These are phyloP conservation scores for Cornus florida DNA, from an alignment of 148 eudicot genomes.

Conservation along the genomic window DNA sequence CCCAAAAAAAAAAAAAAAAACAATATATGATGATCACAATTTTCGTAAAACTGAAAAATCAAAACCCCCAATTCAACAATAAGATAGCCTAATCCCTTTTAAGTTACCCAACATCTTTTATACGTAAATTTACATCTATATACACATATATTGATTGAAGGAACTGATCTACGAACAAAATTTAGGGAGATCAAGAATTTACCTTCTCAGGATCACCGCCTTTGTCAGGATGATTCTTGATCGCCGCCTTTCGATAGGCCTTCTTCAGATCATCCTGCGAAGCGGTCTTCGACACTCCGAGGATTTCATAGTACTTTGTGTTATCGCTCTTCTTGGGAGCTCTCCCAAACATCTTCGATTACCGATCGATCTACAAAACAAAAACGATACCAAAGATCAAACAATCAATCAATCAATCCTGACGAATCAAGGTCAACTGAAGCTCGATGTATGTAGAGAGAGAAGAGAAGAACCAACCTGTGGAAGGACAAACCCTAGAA, in stretches of 20 bases:
- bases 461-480: not conserved
- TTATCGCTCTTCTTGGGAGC: conserved; percentile 42
- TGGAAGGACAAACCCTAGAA: not conserved
- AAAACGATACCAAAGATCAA: not conserved
- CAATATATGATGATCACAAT: not conserved
- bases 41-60: not conserved
- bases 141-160: not conserved
- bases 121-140: not conserved
- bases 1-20: too few relatives aligned
- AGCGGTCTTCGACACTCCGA: conserved; percentile 39
- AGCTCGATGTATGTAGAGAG: not conserved
- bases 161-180: not conserved
- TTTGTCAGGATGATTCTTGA: conserved; percentile 46
- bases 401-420: not conserved
- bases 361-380: not conserved
- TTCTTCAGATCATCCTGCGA: conserved; percentile 42
- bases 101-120: too few relatives aligned
- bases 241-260: conserved; percentile 42
- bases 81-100: too few relatives aligned
- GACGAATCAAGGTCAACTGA: not conserved
- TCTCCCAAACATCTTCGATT: conserved; percentile 5
- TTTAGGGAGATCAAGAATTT: not conserved
- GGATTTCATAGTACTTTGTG: conserved; percentile 37
- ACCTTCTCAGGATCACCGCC: conserved; percentile 54
- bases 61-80: not conserved